Conservation (phyloP, 371 early-diverging fungal genomes). For the Coelomomyces lativittatus region DNA sequence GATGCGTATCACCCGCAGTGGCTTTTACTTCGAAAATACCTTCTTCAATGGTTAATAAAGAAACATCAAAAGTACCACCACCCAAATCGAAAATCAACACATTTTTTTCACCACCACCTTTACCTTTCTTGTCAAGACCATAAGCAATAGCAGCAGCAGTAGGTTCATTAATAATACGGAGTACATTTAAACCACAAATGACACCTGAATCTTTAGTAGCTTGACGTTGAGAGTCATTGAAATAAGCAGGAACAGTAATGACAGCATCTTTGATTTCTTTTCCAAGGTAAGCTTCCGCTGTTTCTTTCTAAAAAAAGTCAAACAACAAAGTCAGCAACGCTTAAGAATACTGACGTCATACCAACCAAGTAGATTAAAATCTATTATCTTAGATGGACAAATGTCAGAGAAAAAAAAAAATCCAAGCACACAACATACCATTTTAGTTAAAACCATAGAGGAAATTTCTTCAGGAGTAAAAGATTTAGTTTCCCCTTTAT, state of each 20-base stretch:
- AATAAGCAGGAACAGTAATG: conserved; percentile 94
- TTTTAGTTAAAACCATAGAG: conserved; percentile 84
- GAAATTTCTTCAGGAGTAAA: conserved; percentile 95
- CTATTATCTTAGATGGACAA: background rate
- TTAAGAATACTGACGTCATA: too few relatives aligned
- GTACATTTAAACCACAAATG: conserved; percentile 85
- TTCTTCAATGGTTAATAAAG: conserved; percentile 80
- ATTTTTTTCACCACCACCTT: conserved; percentile 50
- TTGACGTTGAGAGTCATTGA: conserved; percentile 94
- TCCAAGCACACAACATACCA: conserved; percentile 25
- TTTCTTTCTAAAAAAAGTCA: conserved; percentile 5
- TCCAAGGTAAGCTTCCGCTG: conserved; percentile 88
- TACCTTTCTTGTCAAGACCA: conserved; percentile 73
- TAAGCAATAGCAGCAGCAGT: conserved; percentile 97
- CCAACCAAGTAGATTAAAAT: too few relatives aligned
- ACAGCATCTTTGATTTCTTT: conserved; percentile 77
- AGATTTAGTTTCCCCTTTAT: conserved; percentile 69
- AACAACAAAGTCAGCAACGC: background rate
- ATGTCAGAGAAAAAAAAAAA: background rate
- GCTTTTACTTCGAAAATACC: conserved; percentile 87
- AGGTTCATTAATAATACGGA: conserved; percentile 96
- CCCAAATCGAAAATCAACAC: conserved; percentile 91
- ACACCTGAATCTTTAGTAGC: conserved; percentile 95
- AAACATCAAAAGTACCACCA: conserved; percentile 96
- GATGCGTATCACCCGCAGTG: conserved; percentile 91